Evolutionary conservation across 1,139 yeast genomes (phyloP).

Genomic region (Kodamaea derodonti): DNA sequence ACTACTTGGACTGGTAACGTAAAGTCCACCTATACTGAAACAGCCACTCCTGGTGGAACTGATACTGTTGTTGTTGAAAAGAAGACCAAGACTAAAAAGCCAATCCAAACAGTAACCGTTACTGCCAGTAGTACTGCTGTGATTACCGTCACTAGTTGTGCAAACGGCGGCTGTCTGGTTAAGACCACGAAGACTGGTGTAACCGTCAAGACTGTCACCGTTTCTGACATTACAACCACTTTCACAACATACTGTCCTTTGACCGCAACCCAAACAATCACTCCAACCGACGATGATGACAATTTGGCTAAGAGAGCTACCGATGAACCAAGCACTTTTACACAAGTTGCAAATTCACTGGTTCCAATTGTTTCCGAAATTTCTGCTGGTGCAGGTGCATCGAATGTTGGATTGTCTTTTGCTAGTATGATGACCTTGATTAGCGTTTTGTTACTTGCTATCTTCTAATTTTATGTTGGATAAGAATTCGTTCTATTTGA

Average conservation of each 20-base stretch:
- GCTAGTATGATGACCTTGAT: neutral
- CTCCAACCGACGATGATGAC: too few species aligned
- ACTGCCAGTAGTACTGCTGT: neutral
- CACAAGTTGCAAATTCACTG: neutral
- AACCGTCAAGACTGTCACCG: neutral
- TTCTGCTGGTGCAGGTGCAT: neutral
- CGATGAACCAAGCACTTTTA: neutral
- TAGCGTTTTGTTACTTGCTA: neutral
- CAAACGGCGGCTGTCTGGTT: neutral
- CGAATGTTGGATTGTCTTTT: neutral
- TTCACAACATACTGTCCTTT: neutral
- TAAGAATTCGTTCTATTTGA: too few species aligned
- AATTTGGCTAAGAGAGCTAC: too few species aligned
- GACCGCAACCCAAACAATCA: neutral
- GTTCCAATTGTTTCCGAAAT: neutral
- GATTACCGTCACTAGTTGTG: neutral
- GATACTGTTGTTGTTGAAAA: constrained; percentile 2
- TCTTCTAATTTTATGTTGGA: too few species aligned
- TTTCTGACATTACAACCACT: neutral
- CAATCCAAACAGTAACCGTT: neutral
- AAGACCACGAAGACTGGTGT: neutral
- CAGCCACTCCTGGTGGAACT: neutral
- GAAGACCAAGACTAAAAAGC: too few species aligned
- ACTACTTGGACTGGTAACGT: neutral
- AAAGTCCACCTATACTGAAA: neutral